These are phyloP conservation scores for Helotiales sp. DNA, from an alignment of 2,329 filamentous ascomycete species.

Conservation along the genomic window DNA sequence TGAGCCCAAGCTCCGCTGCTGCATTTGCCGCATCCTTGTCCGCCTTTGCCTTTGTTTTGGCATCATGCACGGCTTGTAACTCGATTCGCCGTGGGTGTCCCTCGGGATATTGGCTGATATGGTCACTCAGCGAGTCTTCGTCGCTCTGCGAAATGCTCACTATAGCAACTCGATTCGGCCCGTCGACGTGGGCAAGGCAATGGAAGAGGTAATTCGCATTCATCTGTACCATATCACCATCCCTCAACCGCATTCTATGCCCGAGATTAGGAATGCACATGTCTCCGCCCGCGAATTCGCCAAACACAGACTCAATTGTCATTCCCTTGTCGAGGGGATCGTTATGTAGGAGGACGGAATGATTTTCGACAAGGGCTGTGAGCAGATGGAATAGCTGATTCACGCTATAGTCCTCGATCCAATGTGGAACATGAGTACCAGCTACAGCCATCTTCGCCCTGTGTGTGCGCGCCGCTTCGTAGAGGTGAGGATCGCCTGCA, in stretches of 20 bases:
- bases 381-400: neutral
- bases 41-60: neutral
- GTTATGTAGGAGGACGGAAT: neutral
- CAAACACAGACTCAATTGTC: neutral
- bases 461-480: neutral
- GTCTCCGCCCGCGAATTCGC: neutral
- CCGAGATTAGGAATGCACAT: neutral
- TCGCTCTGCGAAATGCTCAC: neutral
- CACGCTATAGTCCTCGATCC: neutral
- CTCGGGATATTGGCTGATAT: neutral
- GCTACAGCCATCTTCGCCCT: neutral
- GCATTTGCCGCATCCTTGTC: too few relatives aligned
- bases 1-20: too few relatives aligned
- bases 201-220: neutral
- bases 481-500: neutral
- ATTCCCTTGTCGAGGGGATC: neutral
- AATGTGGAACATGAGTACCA: neutral
- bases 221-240: neutral
- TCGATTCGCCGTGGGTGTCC: neutral
- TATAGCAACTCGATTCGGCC: neutral
- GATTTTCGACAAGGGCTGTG: neutral
- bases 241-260: neutral
- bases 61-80: neutral
- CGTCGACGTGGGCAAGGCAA: neutral
- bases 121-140: neutral